Evolutionary conservation across 306 rosid species (phyloP), one percentile per base, ranked within the genome.

Genomic region (Vicia sativa): DNA sequence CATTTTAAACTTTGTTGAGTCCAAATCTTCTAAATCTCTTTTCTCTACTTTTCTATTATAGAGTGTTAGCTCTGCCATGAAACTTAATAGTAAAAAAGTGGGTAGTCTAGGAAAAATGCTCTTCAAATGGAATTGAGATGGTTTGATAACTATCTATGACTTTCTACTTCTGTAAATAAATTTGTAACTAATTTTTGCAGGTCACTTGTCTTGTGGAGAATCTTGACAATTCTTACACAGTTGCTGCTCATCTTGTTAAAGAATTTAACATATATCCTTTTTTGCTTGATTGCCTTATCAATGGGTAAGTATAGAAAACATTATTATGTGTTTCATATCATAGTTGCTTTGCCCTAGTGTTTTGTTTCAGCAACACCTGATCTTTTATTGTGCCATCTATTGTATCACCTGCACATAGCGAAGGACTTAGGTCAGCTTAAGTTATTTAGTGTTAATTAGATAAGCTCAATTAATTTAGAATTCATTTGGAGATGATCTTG

Each of bases 261-360:
- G 91, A 85, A 69, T 43, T 70, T 64, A 78, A 74, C 74, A 61
- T 93, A 59, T 90, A 88, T 82, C 87, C 96, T 35, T 87, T 86
- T 59, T 79, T 93, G 85, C 88, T 93, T 21, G 90, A 90, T 83
- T 90, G 95, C 77, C 89, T 93, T 61, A 50, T 86, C 43, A 77
- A 82, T 44, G 97, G 99, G 99, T 93, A 79, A 84, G 86, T 73
- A 70, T 18, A 46, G 19, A 59, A 62, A 63, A 25, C 31, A 35
- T 65, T 19, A 42, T 58, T 34, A 35, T 42, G n/a, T 49, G 41
- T 28, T 62, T 66, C 68, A 19, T 11, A 57, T 65, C 56, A 62
- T 69, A 67, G 65, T 35, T 43, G 71, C 67, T 65, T 65, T 23
- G 37, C 62, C 34, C 44, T 6, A 50, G 42, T 58, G 55, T 65